Percentiles rank a stretch among this genome's conserved stretches.
phyloP scores from a whole-genome alignment of 441 rosid genomes.

The Eruca vesicaria region DNA sequence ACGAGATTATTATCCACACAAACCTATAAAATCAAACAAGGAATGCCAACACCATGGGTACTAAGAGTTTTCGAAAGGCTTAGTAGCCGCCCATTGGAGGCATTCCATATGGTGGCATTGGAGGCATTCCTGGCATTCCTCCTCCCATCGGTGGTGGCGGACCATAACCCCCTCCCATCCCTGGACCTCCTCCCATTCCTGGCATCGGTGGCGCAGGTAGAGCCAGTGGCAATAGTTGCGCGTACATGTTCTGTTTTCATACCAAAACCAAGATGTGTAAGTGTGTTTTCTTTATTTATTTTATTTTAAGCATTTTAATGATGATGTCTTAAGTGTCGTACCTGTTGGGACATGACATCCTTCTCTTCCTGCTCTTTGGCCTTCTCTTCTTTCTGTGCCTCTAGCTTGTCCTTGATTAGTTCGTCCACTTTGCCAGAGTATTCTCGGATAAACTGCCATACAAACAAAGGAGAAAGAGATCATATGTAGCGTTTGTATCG shows the following conservation, averaged over 20 bases:
- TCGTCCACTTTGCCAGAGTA: conserved; percentile 92
- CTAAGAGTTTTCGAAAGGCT: neutral
- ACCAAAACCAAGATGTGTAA: neutral
- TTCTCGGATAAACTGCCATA: conserved; percentile 77
- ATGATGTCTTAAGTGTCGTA: conserved; percentile 34
- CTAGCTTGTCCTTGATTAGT: conserved; percentile 75
- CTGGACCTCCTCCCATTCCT: conserved; percentile 79
- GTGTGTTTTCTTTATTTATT: neutral
- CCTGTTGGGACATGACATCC: conserved; percentile 92
- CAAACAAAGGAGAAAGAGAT: neutral
- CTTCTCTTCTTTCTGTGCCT: conserved; percentile 69
- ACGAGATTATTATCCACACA: conserved; percentile 31
- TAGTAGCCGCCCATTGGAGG: conserved; percentile 93
- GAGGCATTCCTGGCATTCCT: conserved; percentile 88
- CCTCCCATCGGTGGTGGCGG: conserved; percentile 86
- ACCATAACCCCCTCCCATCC: conserved; percentile 64
- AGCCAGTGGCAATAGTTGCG: conserved; percentile 92
- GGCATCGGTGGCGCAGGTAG: conserved; percentile 99
- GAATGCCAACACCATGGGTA: neutral
- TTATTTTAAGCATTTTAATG: neutral
- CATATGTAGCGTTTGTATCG: neutral
- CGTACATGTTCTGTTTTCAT: conserved; percentile 88
- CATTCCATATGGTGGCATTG: conserved; percentile 94
- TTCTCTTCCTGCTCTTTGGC: conserved; percentile 90
- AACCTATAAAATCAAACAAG: neutral